These are phyloP conservation scores for Hypoxylon sp. DNA, from an alignment of 2,329 filamentous ascomycete genomes.

Conservation along the genomic window DNA sequence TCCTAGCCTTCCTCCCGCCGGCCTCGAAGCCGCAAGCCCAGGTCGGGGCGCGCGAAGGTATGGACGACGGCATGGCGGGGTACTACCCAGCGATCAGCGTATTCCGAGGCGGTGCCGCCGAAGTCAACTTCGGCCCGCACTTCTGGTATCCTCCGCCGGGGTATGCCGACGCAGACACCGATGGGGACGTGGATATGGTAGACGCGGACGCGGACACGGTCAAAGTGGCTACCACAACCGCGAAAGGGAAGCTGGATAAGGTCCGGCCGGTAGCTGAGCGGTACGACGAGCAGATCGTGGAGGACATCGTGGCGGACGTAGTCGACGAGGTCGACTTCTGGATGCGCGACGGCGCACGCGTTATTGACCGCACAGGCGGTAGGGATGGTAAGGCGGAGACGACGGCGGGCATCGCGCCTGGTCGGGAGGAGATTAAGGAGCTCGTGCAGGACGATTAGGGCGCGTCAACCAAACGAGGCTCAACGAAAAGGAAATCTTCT, in stretches of 20 bases:
- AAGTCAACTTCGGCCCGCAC: constrained; percentile 93
- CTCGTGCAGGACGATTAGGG: constrained; percentile 71
- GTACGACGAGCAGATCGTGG: constrained; percentile 92
- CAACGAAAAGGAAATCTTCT: background rate
- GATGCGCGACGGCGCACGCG: constrained; percentile 74
- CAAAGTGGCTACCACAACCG: constrained; percentile 17
- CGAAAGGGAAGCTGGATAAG: constrained; percentile 45
- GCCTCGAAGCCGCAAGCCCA: constrained; percentile 81
- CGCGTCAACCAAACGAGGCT: constrained; percentile 2
- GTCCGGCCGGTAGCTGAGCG: constrained; percentile 78
- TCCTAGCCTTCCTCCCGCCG: constrained; percentile 91
- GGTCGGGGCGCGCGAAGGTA: constrained; percentile 82
- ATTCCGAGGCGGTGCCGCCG: constrained; percentile 89
- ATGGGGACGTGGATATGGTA: constrained; percentile 64
- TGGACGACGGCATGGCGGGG: constrained; percentile 94
- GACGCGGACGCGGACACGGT: constrained; percentile 49
- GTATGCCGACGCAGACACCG: constrained; percentile 53
- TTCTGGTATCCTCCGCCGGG: constrained; percentile 89
- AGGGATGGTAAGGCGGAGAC: constrained; percentile 61
- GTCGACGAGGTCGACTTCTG: constrained; percentile 95
- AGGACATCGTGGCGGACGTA: constrained; percentile 93
- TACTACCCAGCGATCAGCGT: constrained; percentile 96
- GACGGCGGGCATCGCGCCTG: constrained; percentile 59
- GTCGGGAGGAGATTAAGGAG: constrained; percentile 73
- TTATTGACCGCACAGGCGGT: constrained; percentile 60